Conservation (phyloP, 805 yeast species). For the Candida jianshihensis region DNA sequence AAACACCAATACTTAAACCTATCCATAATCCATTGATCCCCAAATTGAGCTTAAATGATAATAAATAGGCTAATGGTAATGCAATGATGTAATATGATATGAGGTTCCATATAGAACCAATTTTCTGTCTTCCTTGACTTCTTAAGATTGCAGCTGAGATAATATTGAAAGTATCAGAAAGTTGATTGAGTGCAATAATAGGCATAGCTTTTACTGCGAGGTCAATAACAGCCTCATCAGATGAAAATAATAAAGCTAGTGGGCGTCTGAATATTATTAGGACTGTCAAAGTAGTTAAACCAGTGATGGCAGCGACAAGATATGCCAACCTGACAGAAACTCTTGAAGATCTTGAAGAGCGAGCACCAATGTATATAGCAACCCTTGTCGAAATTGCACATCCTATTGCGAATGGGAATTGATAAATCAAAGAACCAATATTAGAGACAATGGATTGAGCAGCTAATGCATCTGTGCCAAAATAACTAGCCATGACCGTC, state of each 20-base stretch:
- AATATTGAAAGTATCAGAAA: constrained; percentile 64
- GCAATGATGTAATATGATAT: constrained; percentile 67
- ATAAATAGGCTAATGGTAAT: constrained; percentile 54
- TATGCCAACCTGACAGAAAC: constrained; percentile 38
- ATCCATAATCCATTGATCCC: constrained; percentile 65
- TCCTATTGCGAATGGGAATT: constrained; percentile 68
- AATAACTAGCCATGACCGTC: constrained; percentile 53
- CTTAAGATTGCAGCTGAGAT: constrained; percentile 68
- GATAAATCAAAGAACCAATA: constrained; percentile 56
- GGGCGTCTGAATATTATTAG: constrained; percentile 39
- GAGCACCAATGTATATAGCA: constrained; percentile 61
- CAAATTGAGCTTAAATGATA: constrained; percentile 44
- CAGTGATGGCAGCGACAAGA: constrained; percentile 42
- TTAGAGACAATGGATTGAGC: constrained; percentile 45
- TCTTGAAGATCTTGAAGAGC: constrained; percentile 38
- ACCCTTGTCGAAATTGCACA: constrained; percentile 68
- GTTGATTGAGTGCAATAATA: constrained; percentile 54
- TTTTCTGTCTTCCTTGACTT: constrained; percentile 68
- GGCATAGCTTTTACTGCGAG: constrained; percentile 55
- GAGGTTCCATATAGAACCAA: constrained; percentile 66
- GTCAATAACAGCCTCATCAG: constrained; percentile 48
- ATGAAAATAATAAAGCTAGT: constrained; percentile 55
- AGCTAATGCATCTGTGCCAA: constrained; percentile 43
- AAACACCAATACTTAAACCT: constrained; percentile 62
- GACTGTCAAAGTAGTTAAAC: constrained; percentile 39